These are phyloP conservation scores for Leptographium procerum DNA, from an alignment of 2,329 filamentous ascomycete genomes.

Conservation along the genomic window DNA sequence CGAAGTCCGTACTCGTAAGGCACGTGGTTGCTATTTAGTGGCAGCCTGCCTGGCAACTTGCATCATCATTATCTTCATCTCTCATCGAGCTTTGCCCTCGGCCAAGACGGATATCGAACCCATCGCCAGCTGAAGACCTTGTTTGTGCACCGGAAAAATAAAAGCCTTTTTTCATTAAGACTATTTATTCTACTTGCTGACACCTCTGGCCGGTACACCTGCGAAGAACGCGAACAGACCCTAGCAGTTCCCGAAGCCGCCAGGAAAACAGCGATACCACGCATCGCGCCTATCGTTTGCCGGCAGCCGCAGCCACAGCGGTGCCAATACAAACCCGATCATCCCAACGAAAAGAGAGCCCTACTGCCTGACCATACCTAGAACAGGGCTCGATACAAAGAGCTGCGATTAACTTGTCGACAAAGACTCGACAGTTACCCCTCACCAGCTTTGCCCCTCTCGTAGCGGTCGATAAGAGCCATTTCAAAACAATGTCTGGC, in stretches of 20 bases:
- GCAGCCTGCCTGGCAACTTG: constrained; percentile 5
- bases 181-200: neutral
- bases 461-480: constrained; percentile 1
- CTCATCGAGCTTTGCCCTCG: neutral
- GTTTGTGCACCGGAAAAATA: neutral
- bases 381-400: neutral
- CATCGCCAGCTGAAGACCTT: neutral
- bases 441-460: neutral
- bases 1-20: neutral
- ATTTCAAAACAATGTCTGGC: constrained; percentile 38
- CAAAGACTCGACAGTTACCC: neutral
- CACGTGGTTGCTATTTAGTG: constrained; percentile 1
- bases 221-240: neutral
- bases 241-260: neutral
- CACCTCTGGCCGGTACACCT: neutral
- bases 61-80: constrained; percentile 4
- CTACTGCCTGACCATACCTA: neutral
- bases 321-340: neutral
- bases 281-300: neutral
- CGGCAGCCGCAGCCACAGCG: neutral
- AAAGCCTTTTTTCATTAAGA: neutral
- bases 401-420: neutral
- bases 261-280: neutral
- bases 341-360: neutral
- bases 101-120: neutral